These are phyloP conservation scores for Urochloa ruziziensis DNA, from an alignment of 176 grass and related monocot species.

Conservation along the genomic window DNA sequence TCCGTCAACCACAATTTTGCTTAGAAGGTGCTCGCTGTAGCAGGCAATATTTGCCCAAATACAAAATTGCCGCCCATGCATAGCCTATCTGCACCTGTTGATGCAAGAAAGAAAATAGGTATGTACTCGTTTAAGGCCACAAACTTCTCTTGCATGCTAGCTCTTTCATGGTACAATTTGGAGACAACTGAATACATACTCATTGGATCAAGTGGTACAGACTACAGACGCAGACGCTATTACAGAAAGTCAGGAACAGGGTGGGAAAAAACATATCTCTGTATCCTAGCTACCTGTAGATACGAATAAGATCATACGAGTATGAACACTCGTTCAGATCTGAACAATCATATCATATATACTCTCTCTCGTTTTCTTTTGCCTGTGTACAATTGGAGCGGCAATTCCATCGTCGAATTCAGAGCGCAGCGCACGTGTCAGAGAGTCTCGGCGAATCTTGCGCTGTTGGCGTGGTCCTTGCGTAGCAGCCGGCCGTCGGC, in stretches of 20 bases:
- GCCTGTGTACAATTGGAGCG: background rate
- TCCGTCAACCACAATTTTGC: background rate
- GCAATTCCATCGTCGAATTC: background rate
- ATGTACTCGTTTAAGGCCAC: conserved; percentile 8
- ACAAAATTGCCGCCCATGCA: background rate
- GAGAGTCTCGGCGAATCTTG: conserved; percentile 12
- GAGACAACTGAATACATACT: background rate
- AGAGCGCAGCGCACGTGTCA: background rate
- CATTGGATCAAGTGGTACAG: background rate
- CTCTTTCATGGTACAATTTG: background rate
- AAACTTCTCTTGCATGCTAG: background rate
- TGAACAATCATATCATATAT: background rate
- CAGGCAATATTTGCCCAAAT: background rate
- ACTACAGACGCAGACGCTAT: conserved; percentile 17
- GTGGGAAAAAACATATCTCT: conserved; percentile 9
- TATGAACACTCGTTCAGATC: background rate
- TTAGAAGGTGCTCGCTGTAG: background rate
- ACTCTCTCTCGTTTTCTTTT: background rate
- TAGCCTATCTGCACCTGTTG: background rate
- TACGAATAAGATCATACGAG: background rate
- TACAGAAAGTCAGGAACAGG: conserved; percentile 35
- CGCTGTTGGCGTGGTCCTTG: conserved; percentile 30
- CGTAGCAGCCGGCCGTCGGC: background rate
- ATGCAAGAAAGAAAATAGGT: too few species aligned
- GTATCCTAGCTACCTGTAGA: conserved; percentile 36